These are phyloP conservation scores for Chenopodium album DNA, from an alignment of 148 eudicot species.

Conservation along the genomic window DNA sequence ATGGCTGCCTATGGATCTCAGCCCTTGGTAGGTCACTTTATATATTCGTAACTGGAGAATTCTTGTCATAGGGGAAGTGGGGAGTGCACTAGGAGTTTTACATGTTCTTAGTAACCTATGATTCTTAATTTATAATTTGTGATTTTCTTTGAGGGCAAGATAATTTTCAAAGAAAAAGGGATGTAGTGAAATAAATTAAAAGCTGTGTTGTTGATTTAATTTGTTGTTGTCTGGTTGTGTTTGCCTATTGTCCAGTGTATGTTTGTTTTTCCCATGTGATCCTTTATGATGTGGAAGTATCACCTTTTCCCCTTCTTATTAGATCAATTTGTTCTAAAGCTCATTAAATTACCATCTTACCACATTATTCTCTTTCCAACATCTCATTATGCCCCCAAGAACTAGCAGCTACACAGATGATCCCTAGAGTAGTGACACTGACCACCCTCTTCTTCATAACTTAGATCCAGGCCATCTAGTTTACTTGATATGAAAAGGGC, in stretches of 20 bases:
- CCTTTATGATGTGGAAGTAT: background rate
- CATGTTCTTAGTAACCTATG: background rate
- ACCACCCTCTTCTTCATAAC: background rate
- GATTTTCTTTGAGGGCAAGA: background rate
- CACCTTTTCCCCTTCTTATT: background rate
- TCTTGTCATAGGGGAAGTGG: background rate
- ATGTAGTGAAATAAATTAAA: background rate
- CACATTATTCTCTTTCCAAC: background rate
- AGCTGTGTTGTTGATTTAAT: background rate
- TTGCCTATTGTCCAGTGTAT: background rate
- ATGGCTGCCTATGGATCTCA: constrained; percentile 83
- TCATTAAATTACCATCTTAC: background rate
- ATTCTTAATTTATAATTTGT: background rate
- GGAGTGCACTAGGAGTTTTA: background rate
- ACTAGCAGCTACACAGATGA: background rate
- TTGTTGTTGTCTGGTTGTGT: background rate
- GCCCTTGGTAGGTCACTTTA: constrained; percentile 51
- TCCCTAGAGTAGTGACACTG: background rate
- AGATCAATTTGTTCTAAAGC: background rate
- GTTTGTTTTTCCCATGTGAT: background rate
- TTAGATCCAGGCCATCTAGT: background rate
- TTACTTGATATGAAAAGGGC: background rate
- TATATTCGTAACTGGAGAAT: background rate
- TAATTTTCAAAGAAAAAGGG: background rate
- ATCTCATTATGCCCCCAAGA: background rate